Percentiles rank a stretch among this genome's conserved stretches.
phyloP scores from a whole-genome alignment of 176 grass and related monocot genomes.

The Carex parvula region DNA sequence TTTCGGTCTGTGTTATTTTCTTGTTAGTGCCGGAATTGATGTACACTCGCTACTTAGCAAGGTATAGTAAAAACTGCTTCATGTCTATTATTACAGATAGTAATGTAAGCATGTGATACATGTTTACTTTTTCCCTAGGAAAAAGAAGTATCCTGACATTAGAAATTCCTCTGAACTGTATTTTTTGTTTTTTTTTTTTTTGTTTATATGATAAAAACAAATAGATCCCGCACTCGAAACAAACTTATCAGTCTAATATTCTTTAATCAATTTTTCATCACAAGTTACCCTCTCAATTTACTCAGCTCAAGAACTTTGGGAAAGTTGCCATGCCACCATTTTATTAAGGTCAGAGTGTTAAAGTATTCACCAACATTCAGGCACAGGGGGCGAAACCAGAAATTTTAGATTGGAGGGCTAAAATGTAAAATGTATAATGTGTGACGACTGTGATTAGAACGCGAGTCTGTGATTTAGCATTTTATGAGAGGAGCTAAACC shows the following conservation, averaged over 20 bases:
- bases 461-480: too few relatives aligned
- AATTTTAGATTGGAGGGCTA: too few relatives aligned
- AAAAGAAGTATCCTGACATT: not conserved
- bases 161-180: not conserved
- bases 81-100: not conserved
- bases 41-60: slow-evolving; percentile 71
- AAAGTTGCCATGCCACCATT: not conserved
- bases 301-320: not conserved
- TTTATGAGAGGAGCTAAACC: too few relatives aligned
- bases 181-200: not conserved
- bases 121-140: not conserved
- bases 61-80: slow-evolving; percentile 29
- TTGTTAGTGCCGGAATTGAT: slow-evolving; percentile 84
- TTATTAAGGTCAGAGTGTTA: not conserved
- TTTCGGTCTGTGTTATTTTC: slow-evolving; percentile 84
- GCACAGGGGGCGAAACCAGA: too few relatives aligned
- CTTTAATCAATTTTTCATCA: not conserved
- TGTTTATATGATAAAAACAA: not conserved
- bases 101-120: not conserved
- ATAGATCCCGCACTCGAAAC: not conserved
- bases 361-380: not conserved
- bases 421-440: too few relatives aligned
- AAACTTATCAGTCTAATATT: not conserved
- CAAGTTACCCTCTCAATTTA: not conserved
- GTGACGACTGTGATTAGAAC: too few relatives aligned